Evolutionary conservation across 129 eudicot genomes (phyloP).

Genomic region (Ambrosia trifida): DNA sequence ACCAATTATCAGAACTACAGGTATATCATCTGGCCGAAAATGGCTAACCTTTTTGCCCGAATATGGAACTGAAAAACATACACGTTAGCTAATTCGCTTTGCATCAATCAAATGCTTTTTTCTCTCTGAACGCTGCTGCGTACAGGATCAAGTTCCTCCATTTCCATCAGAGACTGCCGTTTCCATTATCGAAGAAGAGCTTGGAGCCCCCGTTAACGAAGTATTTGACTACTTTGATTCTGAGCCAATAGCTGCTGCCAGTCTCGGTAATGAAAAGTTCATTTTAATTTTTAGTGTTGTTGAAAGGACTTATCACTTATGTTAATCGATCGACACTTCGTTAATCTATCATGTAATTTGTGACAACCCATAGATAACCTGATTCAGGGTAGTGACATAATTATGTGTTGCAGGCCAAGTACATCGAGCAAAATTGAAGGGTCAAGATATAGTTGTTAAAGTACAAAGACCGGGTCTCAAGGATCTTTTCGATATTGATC

Average conservation of each 20-base stretch:
- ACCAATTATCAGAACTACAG: conserved; percentile 98
- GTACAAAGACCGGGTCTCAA: conserved; percentile 99
- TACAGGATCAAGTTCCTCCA: conserved; percentile 99
- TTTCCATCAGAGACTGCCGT: conserved; percentile 95
- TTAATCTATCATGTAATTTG: conserved; percentile 3
- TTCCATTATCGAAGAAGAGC: conserved; percentile 89
- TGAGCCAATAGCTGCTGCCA: conserved; percentile 99
- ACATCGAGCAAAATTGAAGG: conserved; percentile 90
- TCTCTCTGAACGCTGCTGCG: too few relatives aligned
- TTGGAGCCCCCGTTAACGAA: conserved; percentile 76
- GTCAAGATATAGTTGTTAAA: conserved; percentile 84
- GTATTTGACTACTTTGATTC: conserved; percentile 76
- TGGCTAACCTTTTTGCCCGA: background rate
- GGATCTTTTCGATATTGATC: conserved; percentile 95
- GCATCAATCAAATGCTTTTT: background rate
- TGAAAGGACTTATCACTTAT: background rate
- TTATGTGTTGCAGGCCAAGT: conserved; percentile 77
- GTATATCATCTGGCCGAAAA: conserved; percentile 27
- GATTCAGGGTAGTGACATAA: conserved; percentile 7
- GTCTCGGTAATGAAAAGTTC: conserved; percentile 70
- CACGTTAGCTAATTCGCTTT: background rate
- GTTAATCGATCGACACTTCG: background rate
- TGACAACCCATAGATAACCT: conserved; percentile 19
- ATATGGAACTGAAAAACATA: background rate
- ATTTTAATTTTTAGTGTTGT: background rate